These are phyloP conservation scores for Westerdykella sp. DNA, from an alignment of 2,329 filamentous ascomycete genomes.

Conservation along the genomic window DNA sequence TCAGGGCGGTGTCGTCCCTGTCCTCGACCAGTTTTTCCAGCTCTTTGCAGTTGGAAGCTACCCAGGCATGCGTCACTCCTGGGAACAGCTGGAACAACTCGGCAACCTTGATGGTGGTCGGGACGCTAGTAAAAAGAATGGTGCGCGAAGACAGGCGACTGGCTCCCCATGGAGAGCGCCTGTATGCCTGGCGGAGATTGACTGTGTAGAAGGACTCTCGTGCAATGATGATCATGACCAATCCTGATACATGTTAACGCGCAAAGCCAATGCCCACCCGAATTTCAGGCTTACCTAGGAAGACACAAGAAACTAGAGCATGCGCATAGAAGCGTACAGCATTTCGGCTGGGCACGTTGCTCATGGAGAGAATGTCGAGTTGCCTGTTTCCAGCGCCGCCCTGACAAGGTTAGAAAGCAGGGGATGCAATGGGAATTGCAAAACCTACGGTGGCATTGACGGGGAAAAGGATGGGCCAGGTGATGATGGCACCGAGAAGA, in stretches of 20 bases:
- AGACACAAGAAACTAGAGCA: constrained; percentile 39
- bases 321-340: constrained; percentile 42
- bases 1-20: constrained; percentile 38
- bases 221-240: constrained; percentile 42
- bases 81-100: constrained; percentile 37
- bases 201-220: constrained; percentile 44
- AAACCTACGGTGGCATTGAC: constrained; percentile 37
- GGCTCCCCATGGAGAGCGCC: constrained; percentile 40
- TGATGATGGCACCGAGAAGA: constrained; percentile 40
- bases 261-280: not conserved
- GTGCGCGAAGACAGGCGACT: constrained; percentile 43
- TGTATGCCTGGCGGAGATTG: constrained; percentile 45
- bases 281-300: constrained; percentile 26
- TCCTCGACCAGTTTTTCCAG: constrained; percentile 41
- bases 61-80: constrained; percentile 42
- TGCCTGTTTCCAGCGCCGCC: constrained; percentile 32
- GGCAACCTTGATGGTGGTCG: constrained; percentile 36
- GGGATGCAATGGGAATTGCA: constrained; percentile 7
- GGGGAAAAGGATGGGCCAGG: constrained; percentile 44
- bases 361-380: constrained; percentile 36
- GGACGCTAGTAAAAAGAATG: constrained; percentile 45
- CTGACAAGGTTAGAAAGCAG: not conserved
- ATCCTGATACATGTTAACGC: constrained; percentile 7
- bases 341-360: constrained; percentile 24
- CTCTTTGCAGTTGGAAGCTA: constrained; percentile 42